These are phyloP conservation scores for Penicillium diatomitis DNA, from an alignment of 495 filamentous ascomycete species.

Conservation along the genomic window DNA sequence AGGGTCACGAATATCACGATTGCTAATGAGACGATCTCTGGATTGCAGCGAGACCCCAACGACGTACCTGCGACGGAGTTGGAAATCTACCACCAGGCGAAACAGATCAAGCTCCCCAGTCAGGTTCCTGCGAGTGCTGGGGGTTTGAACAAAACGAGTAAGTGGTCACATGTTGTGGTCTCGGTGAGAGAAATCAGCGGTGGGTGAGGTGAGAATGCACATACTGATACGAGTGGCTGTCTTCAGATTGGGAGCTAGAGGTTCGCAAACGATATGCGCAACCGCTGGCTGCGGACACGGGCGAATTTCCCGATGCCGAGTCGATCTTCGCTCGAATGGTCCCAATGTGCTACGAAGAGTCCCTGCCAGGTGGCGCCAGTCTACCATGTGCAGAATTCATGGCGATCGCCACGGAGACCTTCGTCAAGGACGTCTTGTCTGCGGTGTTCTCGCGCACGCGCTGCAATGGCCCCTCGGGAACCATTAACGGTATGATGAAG, in stretches of 20 bases:
- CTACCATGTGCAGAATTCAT: conserved; percentile 74
- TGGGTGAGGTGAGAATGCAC: too few relatives aligned
- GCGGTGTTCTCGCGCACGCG: conserved; percentile 70
- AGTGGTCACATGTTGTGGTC: conserved; percentile 14
- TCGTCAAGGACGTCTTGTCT: conserved; percentile 79
- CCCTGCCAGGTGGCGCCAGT: conserved; percentile 63
- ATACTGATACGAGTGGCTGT: conserved; percentile 11
- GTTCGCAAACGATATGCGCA: conserved; percentile 87
- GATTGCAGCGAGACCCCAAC: conserved; percentile 51
- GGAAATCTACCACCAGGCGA: conserved; percentile 59
- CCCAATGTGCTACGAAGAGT: conserved; percentile 90
- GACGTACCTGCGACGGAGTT: conserved; percentile 56
- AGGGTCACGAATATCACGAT: not conserved
- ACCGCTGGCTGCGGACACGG: conserved; percentile 77
- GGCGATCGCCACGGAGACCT: conserved; percentile 83
- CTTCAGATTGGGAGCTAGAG: conserved; percentile 75
- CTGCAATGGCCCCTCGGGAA: conserved; percentile 65
- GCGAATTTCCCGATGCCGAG: conserved; percentile 80
- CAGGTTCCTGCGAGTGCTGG: conserved; percentile 76
- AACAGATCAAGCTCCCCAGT: conserved; percentile 56
- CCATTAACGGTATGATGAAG: conserved; percentile 65
- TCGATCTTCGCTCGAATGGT: conserved; percentile 79
- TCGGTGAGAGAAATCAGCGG: too few relatives aligned
- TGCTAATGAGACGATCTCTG: not conserved
- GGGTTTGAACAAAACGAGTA: conserved; percentile 82